Base-by-base conservation (phyloP, 768 basidiomycete species). In the Tubosaeta sp. region DNA sequence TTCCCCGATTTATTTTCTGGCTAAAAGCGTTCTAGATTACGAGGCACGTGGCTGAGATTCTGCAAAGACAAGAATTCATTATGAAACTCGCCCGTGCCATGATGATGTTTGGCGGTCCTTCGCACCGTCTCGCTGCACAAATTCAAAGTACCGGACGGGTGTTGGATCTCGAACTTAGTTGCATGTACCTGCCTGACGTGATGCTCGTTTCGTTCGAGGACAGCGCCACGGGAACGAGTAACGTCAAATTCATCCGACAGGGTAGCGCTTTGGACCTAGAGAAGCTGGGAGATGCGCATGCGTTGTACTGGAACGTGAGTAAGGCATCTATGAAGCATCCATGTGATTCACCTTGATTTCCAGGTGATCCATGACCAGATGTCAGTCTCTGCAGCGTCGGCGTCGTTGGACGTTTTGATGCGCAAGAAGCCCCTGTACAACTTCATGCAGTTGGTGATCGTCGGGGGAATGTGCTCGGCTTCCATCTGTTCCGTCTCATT, bases 91-190 rank as follows among this genome's bases (percentile, higher is more conserved):
- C 86, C 6, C 80, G 88, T 46, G 83, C 88, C 10, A 83, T 94
- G 77, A 94, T 93, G 88, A 89, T 88, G 81, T 91, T 89, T 58
- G 91, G 90, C 10, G 85, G 84, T 2, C 88, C 90, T 17, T 80
- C 85, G 12, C 89, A 95, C 66, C 85, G 91, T 38, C 76, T 94
- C 17, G 88, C 85, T 61, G 78, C 88, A 2, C 90, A 93, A 65
- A 83, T 93, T 51, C 82, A 84, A 63, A 83, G 86, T 13, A 88
- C 90, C 1, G 88, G 84, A 13, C 78, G 77, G 7, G 88, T 92
- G 13, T 79, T 94, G 25, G 90, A 93, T 56, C 76, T 93, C 53
- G 76, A 80, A 57, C 76, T 83, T 43, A 80, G 78, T 47, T 86
- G 89, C 70, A 76, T 92, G 68, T 88, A 90, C 63, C 70, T 88